Evolutionary conservation across 192 early-diverging fungal species (phyloP).

Genomic region (Podila verticillata): DNA sequence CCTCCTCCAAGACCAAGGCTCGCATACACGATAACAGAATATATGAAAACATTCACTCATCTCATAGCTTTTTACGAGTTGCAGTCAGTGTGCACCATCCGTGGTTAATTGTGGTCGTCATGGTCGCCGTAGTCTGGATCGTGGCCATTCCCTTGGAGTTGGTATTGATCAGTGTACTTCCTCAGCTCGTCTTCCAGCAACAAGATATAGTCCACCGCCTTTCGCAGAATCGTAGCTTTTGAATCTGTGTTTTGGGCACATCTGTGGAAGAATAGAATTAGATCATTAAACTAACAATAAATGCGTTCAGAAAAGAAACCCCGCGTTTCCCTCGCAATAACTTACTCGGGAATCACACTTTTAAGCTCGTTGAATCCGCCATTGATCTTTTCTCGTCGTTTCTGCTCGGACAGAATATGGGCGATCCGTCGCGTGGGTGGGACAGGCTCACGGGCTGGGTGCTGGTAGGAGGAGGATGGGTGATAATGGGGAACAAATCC

Average conservation of each 20-base stretch:
- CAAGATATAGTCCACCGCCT: slow-evolving; percentile 34
- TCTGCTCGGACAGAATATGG: slow-evolving; percentile 54
- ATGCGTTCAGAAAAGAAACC: not conserved
- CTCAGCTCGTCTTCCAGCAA: slow-evolving; percentile 25
- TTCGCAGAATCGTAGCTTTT: slow-evolving; percentile 27
- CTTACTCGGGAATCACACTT: slow-evolving; percentile 52
- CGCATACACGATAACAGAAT: no score
- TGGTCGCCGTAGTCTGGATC: no score
- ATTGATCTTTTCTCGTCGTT: slow-evolving; percentile 55
- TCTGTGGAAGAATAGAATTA: not conserved
- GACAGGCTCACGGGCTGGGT: not conserved
- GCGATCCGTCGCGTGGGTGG: slow-evolving; percentile 45
- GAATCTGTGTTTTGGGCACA: slow-evolving; percentile 45
- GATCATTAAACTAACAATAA: slow-evolving; percentile 1
- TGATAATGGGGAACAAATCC: not conserved
- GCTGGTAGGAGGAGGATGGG: not conserved
- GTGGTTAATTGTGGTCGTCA: no score
- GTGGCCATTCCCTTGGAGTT: no score
- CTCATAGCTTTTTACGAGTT: no score
- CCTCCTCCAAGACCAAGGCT: no score
- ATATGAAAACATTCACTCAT: no score
- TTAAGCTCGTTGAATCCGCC: slow-evolving; percentile 53
- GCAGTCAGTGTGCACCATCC: no score
- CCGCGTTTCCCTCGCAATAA: not conserved
- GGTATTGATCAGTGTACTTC: slow-evolving; percentile 9